Evolutionary conservation across 495 filamentous ascomycete species (phyloP).

Genomic region (Chaetomium cochliodes): DNA sequence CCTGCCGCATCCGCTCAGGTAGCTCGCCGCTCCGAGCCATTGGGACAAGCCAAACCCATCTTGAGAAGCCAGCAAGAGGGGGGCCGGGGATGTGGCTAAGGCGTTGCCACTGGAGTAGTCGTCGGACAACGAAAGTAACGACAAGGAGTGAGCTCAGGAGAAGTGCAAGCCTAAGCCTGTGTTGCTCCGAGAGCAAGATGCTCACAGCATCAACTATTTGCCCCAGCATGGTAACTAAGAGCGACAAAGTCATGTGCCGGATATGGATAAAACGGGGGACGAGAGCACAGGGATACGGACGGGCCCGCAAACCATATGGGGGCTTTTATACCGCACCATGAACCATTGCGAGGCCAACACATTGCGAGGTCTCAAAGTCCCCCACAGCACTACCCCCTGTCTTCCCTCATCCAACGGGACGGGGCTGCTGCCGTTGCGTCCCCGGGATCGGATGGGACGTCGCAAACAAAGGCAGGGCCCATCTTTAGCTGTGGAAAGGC

Average conservation of each 20-base stretch:
- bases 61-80: conserved; percentile 4
- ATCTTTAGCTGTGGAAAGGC: not conserved
- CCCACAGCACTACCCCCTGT: not conserved
- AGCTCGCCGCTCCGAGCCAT: not conserved
- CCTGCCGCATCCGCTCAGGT: not conserved
- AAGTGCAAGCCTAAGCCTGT: not conserved
- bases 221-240: not conserved
- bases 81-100: conserved; percentile 9
- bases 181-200: not conserved
- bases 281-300: not conserved
- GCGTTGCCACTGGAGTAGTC: conserved; percentile 1
- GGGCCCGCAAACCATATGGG: no score
- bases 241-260: not conserved
- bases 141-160: not conserved
- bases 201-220: not conserved
- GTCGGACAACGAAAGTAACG: not conserved
- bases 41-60: conserved; percentile 7
- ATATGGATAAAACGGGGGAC: not conserved
- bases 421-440: not conserved
- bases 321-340: no score
- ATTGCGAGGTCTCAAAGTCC: not conserved
- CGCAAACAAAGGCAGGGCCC: not conserved
- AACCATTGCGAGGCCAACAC: no score
- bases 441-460: not conserved
- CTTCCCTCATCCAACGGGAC: not conserved